Conservation (phyloP, 1,284 basidiomycete species). For the Sparassis latifolia region DNA sequence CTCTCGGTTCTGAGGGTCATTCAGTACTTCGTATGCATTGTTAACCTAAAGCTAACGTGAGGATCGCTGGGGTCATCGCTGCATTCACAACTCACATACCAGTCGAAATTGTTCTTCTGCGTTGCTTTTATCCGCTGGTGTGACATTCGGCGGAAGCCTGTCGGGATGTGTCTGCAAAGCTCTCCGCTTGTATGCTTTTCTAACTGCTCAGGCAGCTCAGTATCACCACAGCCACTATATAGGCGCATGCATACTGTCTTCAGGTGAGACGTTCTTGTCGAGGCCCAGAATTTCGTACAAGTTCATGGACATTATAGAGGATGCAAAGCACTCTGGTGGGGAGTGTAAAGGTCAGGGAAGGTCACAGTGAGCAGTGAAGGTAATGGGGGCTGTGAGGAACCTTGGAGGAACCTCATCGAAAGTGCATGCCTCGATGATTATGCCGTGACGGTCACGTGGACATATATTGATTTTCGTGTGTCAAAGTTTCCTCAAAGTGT, state of each 20-base stretch:
- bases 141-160: slow-evolving; percentile 32
- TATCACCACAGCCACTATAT: neutral
- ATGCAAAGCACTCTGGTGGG: neutral
- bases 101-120: slow-evolving; percentile 42
- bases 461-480: neutral
- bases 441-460: neutral
- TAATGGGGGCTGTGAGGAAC: no score
- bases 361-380: neutral
- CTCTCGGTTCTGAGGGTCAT: slow-evolving; percentile 34
- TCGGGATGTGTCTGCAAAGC: slow-evolving; percentile 47
- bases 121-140: slow-evolving; percentile 31
- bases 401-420: slow-evolving; percentile 3
- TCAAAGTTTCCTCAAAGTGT: no score
- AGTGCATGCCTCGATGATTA: neutral
- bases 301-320: slow-evolving; percentile 40
- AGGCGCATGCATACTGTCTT: slow-evolving; percentile 32
- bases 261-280: slow-evolving; percentile 30
- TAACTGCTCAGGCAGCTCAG: slow-evolving; percentile 25
- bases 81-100: slow-evolving; percentile 18
- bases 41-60: slow-evolving; percentile 29
- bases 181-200: slow-evolving; percentile 40
- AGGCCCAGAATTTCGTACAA: slow-evolving; percentile 49
- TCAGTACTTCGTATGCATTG: slow-evolving; percentile 46
- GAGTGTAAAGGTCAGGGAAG: neutral
- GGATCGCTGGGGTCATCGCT: neutral